Base-by-base conservation (phyloP, 371 early-diverging fungal species). In the Chytridium lagenaria region DNA sequence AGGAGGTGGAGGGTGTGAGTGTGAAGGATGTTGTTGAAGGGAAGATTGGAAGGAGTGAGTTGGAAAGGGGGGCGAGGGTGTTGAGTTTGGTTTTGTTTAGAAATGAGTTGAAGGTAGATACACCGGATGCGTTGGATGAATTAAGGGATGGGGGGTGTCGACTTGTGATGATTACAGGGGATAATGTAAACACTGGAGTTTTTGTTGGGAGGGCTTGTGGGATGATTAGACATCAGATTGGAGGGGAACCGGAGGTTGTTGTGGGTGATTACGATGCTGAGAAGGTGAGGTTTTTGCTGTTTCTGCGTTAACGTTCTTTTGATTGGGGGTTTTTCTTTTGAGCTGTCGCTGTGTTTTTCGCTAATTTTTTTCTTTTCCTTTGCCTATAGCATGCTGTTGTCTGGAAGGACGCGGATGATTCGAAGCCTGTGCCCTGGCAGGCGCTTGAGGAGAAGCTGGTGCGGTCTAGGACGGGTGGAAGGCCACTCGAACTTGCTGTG, bases 101-200 rank as follows among this genome's bases (percentile, higher is more conserved):
- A 57, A 96, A 96, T 80, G 79, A 88, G 75, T 82, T 95, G n/a
- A 96, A 95, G 77, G 78, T 76, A 7, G 93, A 92, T 69, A 91
- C 95, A 0, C 72, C 77, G 0, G 78, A 77, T 2, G 92, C 92
- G 0, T 87, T 97, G 44, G 71, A 77, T 2, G 87, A 89, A 69
- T 88, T 97, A 39, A 88, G 89, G 55, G 78, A 80, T 1, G 95
- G 94, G 0, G 90, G 88, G 63, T 89, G 91, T n/a, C 88, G 93
- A 49, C 80, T 83, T 28, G 90, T 94, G 2, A 98, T 98, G 93
- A 92, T 94, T 70, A 96, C 98, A 0, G 98, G 98, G 55, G 98
- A 97, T 79, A 91, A 91, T 49, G 90, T 93, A 7, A 81, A 92
- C 68, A 97, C 98, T 5, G 95, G 93, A 36, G 85, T 94, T 36